These are phyloP conservation scores for Bipolaris gigantea DNA, from an alignment of 2,329 filamentous ascomycete genomes.

Conservation along the genomic window DNA sequence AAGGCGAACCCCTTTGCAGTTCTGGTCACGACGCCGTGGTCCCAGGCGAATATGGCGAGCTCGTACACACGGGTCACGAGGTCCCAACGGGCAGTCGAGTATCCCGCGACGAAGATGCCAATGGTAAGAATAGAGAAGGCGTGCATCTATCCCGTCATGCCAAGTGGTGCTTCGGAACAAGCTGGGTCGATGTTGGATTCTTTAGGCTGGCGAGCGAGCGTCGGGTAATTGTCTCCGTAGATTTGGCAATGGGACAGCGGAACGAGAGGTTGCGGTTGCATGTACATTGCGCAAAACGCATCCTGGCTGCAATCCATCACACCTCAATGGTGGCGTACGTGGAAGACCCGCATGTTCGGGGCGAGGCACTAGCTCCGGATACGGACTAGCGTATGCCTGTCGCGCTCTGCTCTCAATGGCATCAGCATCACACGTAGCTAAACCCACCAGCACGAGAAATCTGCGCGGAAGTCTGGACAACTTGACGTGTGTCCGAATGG, in stretches of 20 bases:
- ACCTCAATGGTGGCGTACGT: constrained; percentile 10
- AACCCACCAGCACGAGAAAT: not conserved
- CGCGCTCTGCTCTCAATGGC: constrained; percentile 4
- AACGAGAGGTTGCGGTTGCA: constrained; percentile 13
- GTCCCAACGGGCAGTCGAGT: constrained; percentile 99
- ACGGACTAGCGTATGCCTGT: not conserved
- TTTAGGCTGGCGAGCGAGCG: not conserved
- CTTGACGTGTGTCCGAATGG: not conserved
- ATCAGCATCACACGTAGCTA: not conserved
- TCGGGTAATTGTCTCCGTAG: not conserved
- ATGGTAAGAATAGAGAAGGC: constrained; percentile 94
- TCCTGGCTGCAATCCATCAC: constrained; percentile 3
- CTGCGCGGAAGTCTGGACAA: not conserved
- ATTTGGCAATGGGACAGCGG: constrained; percentile 1
- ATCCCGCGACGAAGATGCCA: constrained; percentile 98
- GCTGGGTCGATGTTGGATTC: not conserved
- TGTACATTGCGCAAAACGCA: constrained; percentile 20
- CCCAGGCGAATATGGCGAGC: constrained; percentile 94
- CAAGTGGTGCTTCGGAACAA: constrained; percentile 15
- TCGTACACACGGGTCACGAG: constrained; percentile 96
- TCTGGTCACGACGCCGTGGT: constrained; percentile 93
- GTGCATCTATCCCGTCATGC: constrained; percentile 71
- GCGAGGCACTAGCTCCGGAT: constrained; percentile 5
- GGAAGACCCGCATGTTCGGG: constrained; percentile 10
- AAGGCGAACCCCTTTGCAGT: constrained; percentile 82